Evolutionary conservation across 2,329 filamentous ascomycete species (phyloP).

Genomic region (Pseudogymnoascus sp.): DNA sequence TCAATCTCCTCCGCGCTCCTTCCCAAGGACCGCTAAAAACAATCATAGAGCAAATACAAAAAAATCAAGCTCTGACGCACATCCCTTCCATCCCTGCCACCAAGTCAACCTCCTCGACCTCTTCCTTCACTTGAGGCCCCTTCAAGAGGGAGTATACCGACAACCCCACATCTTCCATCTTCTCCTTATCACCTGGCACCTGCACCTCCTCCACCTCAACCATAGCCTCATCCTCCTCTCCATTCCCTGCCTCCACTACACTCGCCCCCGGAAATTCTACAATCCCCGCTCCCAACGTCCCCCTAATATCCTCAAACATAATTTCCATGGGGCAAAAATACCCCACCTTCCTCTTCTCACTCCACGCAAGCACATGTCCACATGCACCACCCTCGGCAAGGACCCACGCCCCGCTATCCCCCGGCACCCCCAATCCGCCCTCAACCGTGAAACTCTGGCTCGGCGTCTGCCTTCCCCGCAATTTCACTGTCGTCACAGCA

Average conservation of each 20-base stretch:
- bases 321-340: constrained; percentile 97
- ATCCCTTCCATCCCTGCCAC: constrained; percentile 2
- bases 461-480: constrained; percentile 74
- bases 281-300: constrained; percentile 60
- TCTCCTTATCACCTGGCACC: not conserved
- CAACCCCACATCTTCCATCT: not conserved
- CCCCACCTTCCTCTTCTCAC: constrained; percentile 66
- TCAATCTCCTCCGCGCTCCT: not conserved
- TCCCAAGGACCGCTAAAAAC: not conserved
- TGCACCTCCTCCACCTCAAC: not conserved
- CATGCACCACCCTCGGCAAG: constrained; percentile 77
- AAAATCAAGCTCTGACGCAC: constrained; percentile 1
- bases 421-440: constrained; percentile 58
- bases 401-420: constrained; percentile 90
- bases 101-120: not conserved
- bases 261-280: constrained; percentile 55
- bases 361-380: constrained; percentile 87
- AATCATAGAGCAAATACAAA: not conserved
- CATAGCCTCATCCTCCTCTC: not conserved
- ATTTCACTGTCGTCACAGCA: constrained; percentile 74
- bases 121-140: not conserved
- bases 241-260: not conserved
- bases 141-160: constrained; percentile 3
- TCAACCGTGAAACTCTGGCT: constrained; percentile 60
- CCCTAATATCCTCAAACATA: constrained; percentile 73